Percentiles rank a stretch among this genome's conserved stretches.
Evolutionary conservation across 805 yeast species (phyloP).

Genomic region (Lachancea meyersii): DNA sequence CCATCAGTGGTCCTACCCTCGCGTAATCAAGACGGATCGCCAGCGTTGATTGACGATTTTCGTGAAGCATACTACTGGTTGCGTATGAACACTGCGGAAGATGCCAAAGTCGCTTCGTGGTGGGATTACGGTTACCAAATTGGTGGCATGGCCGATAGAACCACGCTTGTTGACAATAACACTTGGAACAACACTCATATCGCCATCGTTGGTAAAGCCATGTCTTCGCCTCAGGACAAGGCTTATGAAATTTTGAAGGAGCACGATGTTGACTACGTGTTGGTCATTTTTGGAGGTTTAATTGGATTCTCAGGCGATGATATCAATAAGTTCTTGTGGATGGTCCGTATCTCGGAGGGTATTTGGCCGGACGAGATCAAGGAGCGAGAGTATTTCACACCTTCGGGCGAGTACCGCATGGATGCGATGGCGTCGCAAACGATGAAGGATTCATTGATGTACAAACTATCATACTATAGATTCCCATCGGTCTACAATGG

Average conservation of each 20-base stretch:
- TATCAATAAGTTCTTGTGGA: conserved; percentile 94
- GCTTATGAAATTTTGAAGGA: conserved; percentile 83
- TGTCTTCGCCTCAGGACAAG: conserved; percentile 83
- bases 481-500: conserved; percentile 63
- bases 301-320: conserved; percentile 95
- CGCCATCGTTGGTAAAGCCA: conserved; percentile 98
- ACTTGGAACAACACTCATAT: conserved; percentile 99
- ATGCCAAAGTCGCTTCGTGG: conserved; percentile 96
- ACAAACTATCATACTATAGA: conserved; percentile 88
- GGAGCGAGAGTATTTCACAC: conserved; percentile 79
- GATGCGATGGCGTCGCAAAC: conserved; percentile 76
- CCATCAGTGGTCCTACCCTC: conserved; percentile 95
- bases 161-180: conserved; percentile 96
- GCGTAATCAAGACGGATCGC: conserved; percentile 73
- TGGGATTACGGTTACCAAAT: conserved; percentile 99
- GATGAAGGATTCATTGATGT: conserved; percentile 87
- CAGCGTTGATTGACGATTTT: conserved; percentile 84
- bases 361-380: conserved; percentile 98
- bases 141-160: conserved; percentile 99
- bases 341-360: conserved; percentile 98
- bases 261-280: conserved; percentile 91
- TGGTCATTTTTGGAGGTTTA: conserved; percentile 90
- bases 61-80: conserved; percentile 99
- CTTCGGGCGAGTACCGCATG: conserved; percentile 80
- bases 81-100: conserved; percentile 95